A percentile compares a stretch with the other conserved stretches of the same genome.
phyloP scores from a whole-genome alignment of 306 rosid species.

The Pueraria montana region DNA sequence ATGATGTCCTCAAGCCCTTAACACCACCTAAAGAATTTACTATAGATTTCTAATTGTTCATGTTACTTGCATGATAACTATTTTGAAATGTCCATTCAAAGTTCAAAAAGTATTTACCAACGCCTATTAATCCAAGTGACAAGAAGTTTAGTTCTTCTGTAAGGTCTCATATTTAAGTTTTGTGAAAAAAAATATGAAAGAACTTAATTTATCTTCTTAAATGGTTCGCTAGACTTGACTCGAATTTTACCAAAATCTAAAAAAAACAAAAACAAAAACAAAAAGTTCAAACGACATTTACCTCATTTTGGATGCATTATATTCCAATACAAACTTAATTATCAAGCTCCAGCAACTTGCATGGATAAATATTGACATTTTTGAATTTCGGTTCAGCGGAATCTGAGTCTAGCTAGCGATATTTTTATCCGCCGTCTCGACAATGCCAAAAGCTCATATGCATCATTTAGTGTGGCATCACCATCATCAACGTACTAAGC shows the following conservation, averaged over 20 bases:
- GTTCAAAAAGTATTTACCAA: background rate
- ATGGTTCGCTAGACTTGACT: no score
- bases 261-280: no score
- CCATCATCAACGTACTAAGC: background rate
- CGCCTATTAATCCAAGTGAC: background rate
- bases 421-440: background rate
- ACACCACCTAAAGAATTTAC: background rate
- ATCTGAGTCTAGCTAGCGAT: background rate
- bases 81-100: background rate
- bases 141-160: background rate
- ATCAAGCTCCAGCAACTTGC: background rate
- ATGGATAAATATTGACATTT: background rate
- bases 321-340: background rate
- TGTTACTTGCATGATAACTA: background rate
- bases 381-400: background rate
- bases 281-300: no score
- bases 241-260: no score
- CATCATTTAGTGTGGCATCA: background rate
- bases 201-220: no score
- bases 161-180: background rate
- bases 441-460: constrained; percentile 2
- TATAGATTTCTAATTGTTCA: background rate
- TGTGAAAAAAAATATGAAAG: no score
- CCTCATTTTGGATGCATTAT: no score
- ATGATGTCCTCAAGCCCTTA: background rate